Evolutionary conservation across 2,329 filamentous ascomycete genomes (phyloP).

Genomic region (Endothia cerciana): DNA sequence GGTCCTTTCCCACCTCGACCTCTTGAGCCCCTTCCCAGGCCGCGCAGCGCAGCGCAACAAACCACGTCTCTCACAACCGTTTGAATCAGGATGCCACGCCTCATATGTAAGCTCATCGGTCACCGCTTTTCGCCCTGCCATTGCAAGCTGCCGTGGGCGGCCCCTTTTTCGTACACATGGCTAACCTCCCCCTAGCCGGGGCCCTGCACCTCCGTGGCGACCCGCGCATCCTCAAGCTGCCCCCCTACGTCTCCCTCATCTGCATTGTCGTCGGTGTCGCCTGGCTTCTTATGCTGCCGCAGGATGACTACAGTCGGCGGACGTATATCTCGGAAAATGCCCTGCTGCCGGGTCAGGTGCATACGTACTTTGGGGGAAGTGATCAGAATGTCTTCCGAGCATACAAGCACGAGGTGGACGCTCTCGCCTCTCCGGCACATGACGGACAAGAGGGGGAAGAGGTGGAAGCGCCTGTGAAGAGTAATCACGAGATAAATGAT

Average conservation of each 20-base stretch:
- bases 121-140: not conserved
- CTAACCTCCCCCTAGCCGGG: constrained; percentile 48
- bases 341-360: constrained; percentile 90
- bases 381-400: constrained; percentile 94
- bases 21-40: not conserved
- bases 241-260: constrained; percentile 83
- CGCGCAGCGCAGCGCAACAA: not conserved
- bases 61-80: not conserved
- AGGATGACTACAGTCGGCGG: constrained; percentile 85
- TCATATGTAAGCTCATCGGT: constrained; percentile 51
- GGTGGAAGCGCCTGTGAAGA: not conserved
- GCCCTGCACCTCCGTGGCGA: constrained; percentile 76
- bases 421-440: constrained; percentile 47
- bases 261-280: constrained; percentile 83
- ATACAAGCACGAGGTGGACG: constrained; percentile 82
- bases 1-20: constrained; percentile 2
- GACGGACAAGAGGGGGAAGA: constrained; percentile 47
- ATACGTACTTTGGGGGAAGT: constrained; percentile 95
- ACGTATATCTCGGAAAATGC: constrained; percentile 99
- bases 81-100: constrained; percentile 52
- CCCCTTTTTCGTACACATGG: not conserved
- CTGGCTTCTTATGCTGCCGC: constrained; percentile 88
- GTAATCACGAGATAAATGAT: constrained; percentile 60
- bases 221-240: constrained; percentile 79
- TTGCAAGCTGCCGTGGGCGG: not conserved